These are phyloP conservation scores for Pezicula carpinea DNA, from an alignment of 2,329 filamentous ascomycete genomes.

Conservation along the genomic window DNA sequence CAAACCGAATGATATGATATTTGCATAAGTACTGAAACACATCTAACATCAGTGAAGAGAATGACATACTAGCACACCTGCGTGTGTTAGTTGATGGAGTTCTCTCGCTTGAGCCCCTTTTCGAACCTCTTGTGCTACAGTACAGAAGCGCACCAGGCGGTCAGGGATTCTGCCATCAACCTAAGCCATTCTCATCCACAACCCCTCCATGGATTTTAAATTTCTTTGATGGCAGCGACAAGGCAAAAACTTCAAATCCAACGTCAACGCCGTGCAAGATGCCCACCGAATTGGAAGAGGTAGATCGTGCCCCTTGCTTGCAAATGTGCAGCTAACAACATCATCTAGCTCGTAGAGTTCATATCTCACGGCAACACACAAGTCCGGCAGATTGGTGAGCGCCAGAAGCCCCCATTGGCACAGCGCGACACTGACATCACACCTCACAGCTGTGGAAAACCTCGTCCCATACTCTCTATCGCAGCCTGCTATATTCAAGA, in stretches of 20 bases:
- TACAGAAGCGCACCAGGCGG: too few relatives aligned
- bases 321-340: background rate
- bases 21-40: too few relatives aligned
- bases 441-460: constrained; percentile 67
- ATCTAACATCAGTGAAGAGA: too few relatives aligned
- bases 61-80: too few relatives aligned
- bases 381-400: constrained; percentile 72
- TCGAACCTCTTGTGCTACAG: too few relatives aligned
- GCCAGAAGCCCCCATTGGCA: background rate
- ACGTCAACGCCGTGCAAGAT: constrained; percentile 36
- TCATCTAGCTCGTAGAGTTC: constrained; percentile 77
- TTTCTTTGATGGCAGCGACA: background rate
- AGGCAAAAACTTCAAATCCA: constrained; percentile 1
- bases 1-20: too few relatives aligned
- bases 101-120: too few relatives aligned
- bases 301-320: constrained; percentile 30
- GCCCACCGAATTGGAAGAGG: constrained; percentile 74
- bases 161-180: too few relatives aligned
- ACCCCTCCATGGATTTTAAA: constrained; percentile 8
- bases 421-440: constrained; percentile 16
- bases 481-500: constrained; percentile 80
- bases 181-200: background rate
- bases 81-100: too few relatives aligned
- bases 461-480: constrained; percentile 75
- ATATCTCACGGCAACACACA: constrained; percentile 89